phyloP scores from a whole-genome alignment of 1,284 basidiomycete genomes.

The Heterobasidion parviporum region DNA sequence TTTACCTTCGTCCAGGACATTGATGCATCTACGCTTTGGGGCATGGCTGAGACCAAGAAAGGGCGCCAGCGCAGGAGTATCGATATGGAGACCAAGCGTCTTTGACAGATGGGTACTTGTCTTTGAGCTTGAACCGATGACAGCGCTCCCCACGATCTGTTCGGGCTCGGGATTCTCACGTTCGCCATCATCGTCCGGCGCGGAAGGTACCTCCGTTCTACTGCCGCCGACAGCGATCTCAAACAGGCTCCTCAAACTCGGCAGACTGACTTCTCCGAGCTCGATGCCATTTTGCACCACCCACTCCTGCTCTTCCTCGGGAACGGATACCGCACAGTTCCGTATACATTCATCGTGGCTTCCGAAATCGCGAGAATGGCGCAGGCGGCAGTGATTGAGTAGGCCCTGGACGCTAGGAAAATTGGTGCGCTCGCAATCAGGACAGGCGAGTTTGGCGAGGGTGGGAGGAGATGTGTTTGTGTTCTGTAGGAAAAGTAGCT shows the following conservation, averaged over 20 bases:
- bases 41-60: conserved; percentile 49
- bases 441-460: conserved; percentile 46
- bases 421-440: conserved; percentile 49
- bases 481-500: conserved; percentile 38
- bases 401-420: conserved; percentile 73
- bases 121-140: neutral
- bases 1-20: conserved; percentile 34
- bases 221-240: conserved; percentile 56
- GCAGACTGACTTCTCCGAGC: conserved; percentile 42
- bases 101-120: conserved; percentile 40
- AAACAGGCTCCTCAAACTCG: conserved; percentile 59
- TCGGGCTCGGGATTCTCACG: conserved; percentile 4
- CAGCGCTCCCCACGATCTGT: neutral
- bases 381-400: conserved; percentile 65
- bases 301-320: conserved; percentile 31
- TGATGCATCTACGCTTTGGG: conserved; percentile 47
- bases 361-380: conserved; percentile 60
- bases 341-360: conserved; percentile 70
- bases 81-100: conserved; percentile 60
- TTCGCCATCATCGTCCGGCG: neutral
- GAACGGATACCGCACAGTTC: conserved; percentile 45
- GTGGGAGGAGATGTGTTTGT: conserved; percentile 23
- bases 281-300: conserved; percentile 47
- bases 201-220: conserved; percentile 8
- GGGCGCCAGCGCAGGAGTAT: conserved; percentile 62